phyloP scores from a whole-genome alignment of 805 yeast genomes.

The Wickerhamomyces rabaulensis region DNA sequence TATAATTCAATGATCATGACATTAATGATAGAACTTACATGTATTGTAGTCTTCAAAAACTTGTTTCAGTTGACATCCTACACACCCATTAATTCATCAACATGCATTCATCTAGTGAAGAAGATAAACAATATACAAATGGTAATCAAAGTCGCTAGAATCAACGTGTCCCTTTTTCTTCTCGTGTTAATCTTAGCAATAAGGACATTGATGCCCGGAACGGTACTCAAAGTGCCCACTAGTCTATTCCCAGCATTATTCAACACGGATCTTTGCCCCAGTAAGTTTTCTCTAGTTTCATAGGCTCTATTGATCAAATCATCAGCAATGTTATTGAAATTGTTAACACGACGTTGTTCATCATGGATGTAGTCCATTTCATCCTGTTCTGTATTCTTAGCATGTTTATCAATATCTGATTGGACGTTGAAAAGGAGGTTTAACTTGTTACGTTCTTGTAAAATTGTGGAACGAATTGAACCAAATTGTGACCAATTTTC shows the following conservation, averaged over 20 bases:
- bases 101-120: constrained; percentile 31
- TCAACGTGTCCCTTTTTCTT: constrained; percentile 80
- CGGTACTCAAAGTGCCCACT: constrained; percentile 51
- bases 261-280: constrained; percentile 63
- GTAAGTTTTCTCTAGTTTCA: constrained; percentile 82
- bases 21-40: background rate
- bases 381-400: constrained; percentile 33
- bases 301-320: constrained; percentile 77
- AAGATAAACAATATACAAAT: constrained; percentile 67
- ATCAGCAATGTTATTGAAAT: constrained; percentile 73
- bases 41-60: background rate
- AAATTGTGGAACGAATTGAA: constrained; percentile 51
- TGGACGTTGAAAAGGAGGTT: constrained; percentile 74
- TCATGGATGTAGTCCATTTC: constrained; percentile 74
- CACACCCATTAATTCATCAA: background rate
- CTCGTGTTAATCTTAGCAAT: constrained; percentile 81
- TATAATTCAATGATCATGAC: too few species aligned
- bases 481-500: constrained; percentile 64
- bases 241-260: constrained; percentile 60
- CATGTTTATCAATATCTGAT: constrained; percentile 70
- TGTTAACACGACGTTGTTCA: constrained; percentile 70
- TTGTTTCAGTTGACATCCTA: too few species aligned
- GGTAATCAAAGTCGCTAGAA: constrained; percentile 71
- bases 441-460: constrained; percentile 71
- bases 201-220: constrained; percentile 80